Evolutionary conservation across 495 filamentous ascomycete species (phyloP).

Genomic region (Penicillium tannophilum): DNA sequence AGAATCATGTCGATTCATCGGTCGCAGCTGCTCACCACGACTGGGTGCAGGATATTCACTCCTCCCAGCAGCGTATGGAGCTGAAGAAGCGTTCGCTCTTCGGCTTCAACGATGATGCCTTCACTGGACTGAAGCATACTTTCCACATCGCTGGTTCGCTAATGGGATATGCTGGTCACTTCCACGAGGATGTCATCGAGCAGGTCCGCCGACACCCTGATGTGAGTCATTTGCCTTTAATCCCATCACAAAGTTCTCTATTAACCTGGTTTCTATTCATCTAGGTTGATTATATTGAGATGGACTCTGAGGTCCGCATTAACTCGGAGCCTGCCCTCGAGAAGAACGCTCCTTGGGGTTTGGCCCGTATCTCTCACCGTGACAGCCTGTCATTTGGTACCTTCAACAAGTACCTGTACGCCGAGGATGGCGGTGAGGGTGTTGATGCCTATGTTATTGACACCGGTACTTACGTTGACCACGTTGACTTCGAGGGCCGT

Average conservation of each 20-base stretch:
- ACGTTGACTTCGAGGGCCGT: constrained; percentile 97
- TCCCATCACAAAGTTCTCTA: constrained; percentile 7
- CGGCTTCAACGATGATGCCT: constrained; percentile 60
- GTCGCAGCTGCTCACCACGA: constrained; percentile 75
- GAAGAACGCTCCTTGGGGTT: constrained; percentile 95
- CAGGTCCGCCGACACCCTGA: constrained; percentile 94
- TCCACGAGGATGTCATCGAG: constrained; percentile 90
- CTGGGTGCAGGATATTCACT: constrained; percentile 84
- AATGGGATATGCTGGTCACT: constrained; percentile 93
- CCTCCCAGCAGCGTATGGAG: constrained; percentile 66
- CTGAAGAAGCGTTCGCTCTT: constrained; percentile 87
- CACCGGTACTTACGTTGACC: constrained; percentile 89
- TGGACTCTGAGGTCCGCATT: constrained; percentile 86
- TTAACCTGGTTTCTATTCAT: constrained; percentile 17
- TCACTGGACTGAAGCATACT: constrained; percentile 89
- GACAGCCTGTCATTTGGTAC: constrained; percentile 80
- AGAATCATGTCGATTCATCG: constrained; percentile 78
- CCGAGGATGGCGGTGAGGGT: constrained; percentile 89
- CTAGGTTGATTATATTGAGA: constrained; percentile 96
- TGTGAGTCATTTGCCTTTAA: constrained; percentile 63
- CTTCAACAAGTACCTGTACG: constrained; percentile 98
- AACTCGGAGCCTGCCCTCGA: constrained; percentile 65
- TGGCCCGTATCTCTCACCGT: constrained; percentile 96
- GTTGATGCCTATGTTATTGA: constrained; percentile 99
- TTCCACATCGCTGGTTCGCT: constrained; percentile 85